Evolutionary conservation across 2,329 filamentous ascomycete species (phyloP).

Genomic region (Chaetomium globosum): DNA sequence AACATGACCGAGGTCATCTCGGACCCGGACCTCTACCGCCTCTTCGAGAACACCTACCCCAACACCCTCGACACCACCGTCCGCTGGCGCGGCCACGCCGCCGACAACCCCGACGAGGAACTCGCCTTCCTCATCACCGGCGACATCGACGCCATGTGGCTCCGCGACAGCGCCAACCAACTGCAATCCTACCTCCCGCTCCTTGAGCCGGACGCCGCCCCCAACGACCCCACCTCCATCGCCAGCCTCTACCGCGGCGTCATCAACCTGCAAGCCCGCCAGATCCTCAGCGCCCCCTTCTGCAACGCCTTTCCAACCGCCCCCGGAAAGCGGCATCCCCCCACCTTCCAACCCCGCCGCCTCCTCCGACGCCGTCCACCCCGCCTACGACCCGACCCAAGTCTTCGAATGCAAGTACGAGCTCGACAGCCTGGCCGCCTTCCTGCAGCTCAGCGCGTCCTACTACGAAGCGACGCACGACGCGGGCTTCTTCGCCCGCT

Average conservation of each 20-base stretch:
- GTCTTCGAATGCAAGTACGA: conserved; percentile 98
- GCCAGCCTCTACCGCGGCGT: conserved; percentile 72
- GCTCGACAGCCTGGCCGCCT: conserved; percentile 85
- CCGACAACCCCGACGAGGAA: conserved; percentile 63
- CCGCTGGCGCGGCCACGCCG: conserved; percentile 65
- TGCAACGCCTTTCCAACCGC: conserved; percentile 97
- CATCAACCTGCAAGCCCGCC: conserved; percentile 75
- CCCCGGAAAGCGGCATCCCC: conserved; percentile 68
- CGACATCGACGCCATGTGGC: conserved; percentile 52
- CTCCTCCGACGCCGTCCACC: conserved; percentile 63
- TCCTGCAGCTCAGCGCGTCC: conserved; percentile 77
- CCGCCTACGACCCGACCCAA: conserved; percentile 65
- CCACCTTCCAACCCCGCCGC: conserved; percentile 60
- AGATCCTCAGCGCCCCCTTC: conserved; percentile 71
- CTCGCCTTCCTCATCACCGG: conserved; percentile 62
- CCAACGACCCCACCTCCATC: conserved; percentile 54
- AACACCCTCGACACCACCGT: conserved; percentile 77
- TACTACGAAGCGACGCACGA: conserved; percentile 77
- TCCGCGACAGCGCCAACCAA: conserved; percentile 59
- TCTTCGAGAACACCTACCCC: conserved; percentile 73
- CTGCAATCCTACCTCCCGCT: conserved; percentile 72
- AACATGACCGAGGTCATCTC: conserved; percentile 69
- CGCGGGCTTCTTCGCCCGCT: conserved; percentile 69
- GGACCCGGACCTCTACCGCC: conserved; percentile 72
- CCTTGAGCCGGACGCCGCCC: conserved; percentile 46